These are phyloP conservation scores for Tetraselmis chui DNA, from an alignment of 139 green algal genomes.

Conservation along the genomic window DNA sequence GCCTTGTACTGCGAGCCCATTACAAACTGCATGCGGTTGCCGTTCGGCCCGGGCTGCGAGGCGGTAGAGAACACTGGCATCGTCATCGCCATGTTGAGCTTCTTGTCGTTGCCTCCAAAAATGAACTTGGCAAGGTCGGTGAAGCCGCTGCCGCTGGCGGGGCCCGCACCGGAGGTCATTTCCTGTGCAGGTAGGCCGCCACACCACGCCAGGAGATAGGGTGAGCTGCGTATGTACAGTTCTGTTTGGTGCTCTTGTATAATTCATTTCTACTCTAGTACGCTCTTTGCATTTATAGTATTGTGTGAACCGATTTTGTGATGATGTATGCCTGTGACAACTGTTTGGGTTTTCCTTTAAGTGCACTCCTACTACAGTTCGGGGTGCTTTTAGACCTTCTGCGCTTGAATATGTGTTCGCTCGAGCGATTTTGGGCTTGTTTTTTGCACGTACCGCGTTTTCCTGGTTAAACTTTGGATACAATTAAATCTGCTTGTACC, in stretches of 20 bases:
- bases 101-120: slow-evolving; percentile 68
- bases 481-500: not conserved
- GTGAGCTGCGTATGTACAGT: not conserved
- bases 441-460: not conserved
- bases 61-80: slow-evolving; percentile 48
- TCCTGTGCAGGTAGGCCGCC: not conserved
- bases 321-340: not conserved
- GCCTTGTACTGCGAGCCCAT: not conserved
- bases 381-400: too few relatives aligned
- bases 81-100: slow-evolving; percentile 66
- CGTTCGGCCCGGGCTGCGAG: not conserved
- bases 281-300: not conserved
- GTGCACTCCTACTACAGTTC: too few relatives aligned
- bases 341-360: too few relatives aligned
- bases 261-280: not conserved
- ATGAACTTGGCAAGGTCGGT: slow-evolving; percentile 69
- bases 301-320: not conserved
- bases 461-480: slow-evolving; percentile 3
- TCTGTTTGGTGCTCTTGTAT: not conserved
- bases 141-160: slow-evolving; percentile 38
- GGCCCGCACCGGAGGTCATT: not conserved
- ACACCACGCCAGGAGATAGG: slow-evolving; percentile 2
- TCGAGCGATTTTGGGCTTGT: too few relatives aligned
- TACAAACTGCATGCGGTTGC: slow-evolving; percentile 34
- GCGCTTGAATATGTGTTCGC: too few relatives aligned